Evolutionary conservation across 176 grass and related monocot genomes (phyloP).

Genomic region (Thinopyrum elongatum): DNA sequence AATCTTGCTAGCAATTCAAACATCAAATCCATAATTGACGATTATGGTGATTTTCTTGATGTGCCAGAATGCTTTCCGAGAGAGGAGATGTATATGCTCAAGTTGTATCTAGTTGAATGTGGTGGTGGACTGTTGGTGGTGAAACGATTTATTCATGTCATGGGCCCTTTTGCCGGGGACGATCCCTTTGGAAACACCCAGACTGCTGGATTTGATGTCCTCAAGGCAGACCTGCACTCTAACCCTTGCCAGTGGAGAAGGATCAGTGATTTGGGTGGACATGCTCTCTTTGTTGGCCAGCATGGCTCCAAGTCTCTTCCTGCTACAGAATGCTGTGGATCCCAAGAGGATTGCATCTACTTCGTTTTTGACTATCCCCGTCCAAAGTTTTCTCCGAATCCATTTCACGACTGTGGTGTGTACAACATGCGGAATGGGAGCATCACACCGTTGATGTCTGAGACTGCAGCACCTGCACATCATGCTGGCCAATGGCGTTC

Average conservation of each 20-base stretch:
- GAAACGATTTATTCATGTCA: too few species aligned
- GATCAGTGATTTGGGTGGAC: neutral
- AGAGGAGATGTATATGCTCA: neutral
- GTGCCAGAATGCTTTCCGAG: neutral
- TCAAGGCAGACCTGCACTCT: conserved; percentile 14
- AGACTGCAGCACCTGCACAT: neutral
- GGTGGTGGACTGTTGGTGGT: too few species aligned
- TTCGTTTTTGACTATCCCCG: neutral
- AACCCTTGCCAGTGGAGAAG: neutral
- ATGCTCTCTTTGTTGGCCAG: conserved; percentile 2
- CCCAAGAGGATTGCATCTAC: neutral
- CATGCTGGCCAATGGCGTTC: neutral
- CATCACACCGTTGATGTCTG: neutral
- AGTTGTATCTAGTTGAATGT: too few species aligned
- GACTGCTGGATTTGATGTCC: neutral
- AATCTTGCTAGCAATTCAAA: neutral
- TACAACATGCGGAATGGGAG: neutral
- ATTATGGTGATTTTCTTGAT: neutral
- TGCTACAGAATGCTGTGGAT: neutral
- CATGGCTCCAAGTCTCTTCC: conserved; percentile 2
- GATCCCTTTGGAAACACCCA: too few species aligned
- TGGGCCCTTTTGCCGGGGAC: too few species aligned
- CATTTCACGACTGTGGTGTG: neutral
- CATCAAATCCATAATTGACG: neutral
- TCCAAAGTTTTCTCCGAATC: neutral